phyloP scores from a whole-genome alignment of 2,329 filamentous ascomycete species.

The Blastomyces silverae region DNA sequence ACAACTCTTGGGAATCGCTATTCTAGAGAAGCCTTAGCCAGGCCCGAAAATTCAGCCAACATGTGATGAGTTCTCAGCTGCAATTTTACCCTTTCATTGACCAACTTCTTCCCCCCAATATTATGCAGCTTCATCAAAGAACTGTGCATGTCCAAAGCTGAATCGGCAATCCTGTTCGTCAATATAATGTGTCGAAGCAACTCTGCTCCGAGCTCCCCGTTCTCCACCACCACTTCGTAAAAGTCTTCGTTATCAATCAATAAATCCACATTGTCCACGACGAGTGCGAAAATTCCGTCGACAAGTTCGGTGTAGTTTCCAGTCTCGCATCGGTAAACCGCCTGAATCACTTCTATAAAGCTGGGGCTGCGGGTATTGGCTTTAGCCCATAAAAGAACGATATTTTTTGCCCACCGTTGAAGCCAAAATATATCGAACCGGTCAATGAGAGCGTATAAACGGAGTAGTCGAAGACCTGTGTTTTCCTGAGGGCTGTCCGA shows the following conservation, averaged over 20 bases:
- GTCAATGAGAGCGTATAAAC: conserved; percentile 8
- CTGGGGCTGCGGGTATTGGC: neutral
- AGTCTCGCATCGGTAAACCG: conserved; percentile 5
- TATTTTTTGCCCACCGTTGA: neutral
- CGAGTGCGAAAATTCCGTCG: neutral
- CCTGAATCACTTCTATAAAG: conserved; percentile 3
- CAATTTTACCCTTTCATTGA: neutral
- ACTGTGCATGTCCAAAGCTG: neutral
- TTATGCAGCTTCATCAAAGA: neutral
- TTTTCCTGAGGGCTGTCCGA: neutral
- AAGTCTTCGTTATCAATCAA: neutral
- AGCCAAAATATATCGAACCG: conserved; percentile 8
- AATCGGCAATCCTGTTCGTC: neutral
- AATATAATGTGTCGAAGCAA: neutral
- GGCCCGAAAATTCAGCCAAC: neutral
- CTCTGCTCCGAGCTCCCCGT: conserved; percentile 2
- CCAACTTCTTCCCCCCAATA: neutral
- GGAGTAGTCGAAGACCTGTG: neutral
- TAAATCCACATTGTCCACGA: conserved; percentile 7
- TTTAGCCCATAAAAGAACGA: neutral
- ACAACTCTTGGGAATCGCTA: neutral
- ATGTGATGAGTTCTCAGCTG: neutral
- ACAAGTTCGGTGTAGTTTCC: conserved; percentile 1
- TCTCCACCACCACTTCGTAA: conserved; percentile 5
- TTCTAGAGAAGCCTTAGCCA: neutral